phyloP scores from a whole-genome alignment of 2,329 filamentous ascomycete species.

The Xylaria sp. region DNA sequence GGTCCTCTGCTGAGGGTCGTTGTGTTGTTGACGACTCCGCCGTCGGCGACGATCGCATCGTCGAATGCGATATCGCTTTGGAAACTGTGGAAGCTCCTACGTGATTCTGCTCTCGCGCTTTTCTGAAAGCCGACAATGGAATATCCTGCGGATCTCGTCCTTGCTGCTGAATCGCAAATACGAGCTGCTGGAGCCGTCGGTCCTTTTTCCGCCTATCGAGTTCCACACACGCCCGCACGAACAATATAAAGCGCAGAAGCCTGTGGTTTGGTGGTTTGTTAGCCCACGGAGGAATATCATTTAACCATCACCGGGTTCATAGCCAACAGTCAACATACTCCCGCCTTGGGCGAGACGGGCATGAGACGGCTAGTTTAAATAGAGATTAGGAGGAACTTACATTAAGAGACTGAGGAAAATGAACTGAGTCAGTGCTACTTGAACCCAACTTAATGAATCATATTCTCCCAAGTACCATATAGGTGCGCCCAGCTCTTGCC shows the following conservation, averaged over 20 bases:
- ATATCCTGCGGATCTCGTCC: conserved; percentile 33
- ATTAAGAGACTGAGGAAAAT: conserved; percentile 23
- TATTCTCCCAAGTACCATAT: neutral
- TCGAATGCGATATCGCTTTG: conserved; percentile 12
- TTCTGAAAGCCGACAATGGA: conserved; percentile 21
- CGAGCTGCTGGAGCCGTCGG: conserved; percentile 36
- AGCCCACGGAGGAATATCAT: conserved; percentile 6
- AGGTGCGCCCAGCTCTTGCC: conserved; percentile 9
- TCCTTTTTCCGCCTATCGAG: conserved; percentile 40
- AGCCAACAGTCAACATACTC: neutral
- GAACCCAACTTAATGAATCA: neutral
- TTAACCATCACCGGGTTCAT: neutral
- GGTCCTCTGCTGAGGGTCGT: conserved; percentile 23
- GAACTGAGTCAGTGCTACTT: conserved; percentile 26
- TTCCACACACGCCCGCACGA: conserved; percentile 45
- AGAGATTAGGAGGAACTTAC: conserved; percentile 19
- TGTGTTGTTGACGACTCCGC: neutral
- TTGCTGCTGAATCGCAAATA: conserved; percentile 37
- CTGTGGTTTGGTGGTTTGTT: conserved; percentile 28
- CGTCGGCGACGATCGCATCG: neutral
- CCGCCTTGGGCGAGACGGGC: neutral
- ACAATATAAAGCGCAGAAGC: conserved; percentile 42
- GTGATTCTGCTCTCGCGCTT: conserved; percentile 15
- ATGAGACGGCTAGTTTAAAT: too few relatives aligned
- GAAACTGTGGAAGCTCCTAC: conserved; percentile 7